Evolutionary conservation across 176 grass and related monocot genomes (phyloP), one percentile per base, ranked within the genome.

Genomic region (Saccharum officinarum): DNA sequence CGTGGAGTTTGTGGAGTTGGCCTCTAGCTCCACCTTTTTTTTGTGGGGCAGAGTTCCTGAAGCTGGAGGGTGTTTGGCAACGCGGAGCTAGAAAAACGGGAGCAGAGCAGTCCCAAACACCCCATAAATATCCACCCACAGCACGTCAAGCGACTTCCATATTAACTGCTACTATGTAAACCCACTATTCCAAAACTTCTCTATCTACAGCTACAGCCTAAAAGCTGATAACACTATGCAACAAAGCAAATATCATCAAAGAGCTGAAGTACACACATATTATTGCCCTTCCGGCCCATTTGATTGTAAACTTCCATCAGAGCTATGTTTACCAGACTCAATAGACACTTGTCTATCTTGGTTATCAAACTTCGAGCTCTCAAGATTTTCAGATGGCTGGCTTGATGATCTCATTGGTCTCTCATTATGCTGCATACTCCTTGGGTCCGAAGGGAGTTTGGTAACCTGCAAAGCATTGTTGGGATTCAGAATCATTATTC

Each of bases 101-200:
- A n/a, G n/a, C n/a, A n/a, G n/a, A n/a, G n/a, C n/a, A n/a, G n/a
- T n/a, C n/a, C n/a, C n/a, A n/a, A n/a, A n/a, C n/a, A n/a, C n/a
- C n/a, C n/a, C n/a, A n/a, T 60, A 76, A 67, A 79, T 41, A 69
- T 80, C 68, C 54, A 87, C 84, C 71, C 80, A 87, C 84, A 91
- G 64, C 23, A 69, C 23, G 34, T 15, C 68, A 73, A 80, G 76
- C 6, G 40, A 31, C 8, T 62, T n/a, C 36, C 9, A 46, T 26
- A 68, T 30, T 13, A 36, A 50, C 30, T 16, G 46, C 36, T 67
- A 18, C 26, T 46, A 83, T 17, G 37, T 31, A 83, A 79, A 39
- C 10, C 22, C 40, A 28, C 2, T 69, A 75, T 40, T 84, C 39
- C 41, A 78, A 80, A 83, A 83, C 30, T 69, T 36, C 3, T 78